phyloP scores from a whole-genome alignment of 1,284 basidiomycete species.

The Rhizopogon parksii region DNA sequence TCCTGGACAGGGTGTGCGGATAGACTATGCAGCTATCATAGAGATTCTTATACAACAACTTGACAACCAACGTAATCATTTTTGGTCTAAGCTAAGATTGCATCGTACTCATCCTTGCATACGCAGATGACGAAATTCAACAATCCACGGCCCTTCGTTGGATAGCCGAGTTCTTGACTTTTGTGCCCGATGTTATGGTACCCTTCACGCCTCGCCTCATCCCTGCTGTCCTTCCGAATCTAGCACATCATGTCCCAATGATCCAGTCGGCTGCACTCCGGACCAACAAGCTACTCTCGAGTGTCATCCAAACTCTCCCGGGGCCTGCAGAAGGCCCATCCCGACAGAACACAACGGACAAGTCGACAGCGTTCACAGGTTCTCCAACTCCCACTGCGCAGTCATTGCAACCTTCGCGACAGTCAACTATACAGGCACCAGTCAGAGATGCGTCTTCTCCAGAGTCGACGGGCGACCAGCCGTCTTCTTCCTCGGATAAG shows the following conservation, averaged over 20 bases:
- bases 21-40: slow-evolving; percentile 89
- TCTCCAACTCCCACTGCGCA: slow-evolving; percentile 48
- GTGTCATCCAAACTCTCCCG: slow-evolving; percentile 82
- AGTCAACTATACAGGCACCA: slow-evolving; percentile 35
- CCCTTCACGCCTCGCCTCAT: slow-evolving; percentile 93
- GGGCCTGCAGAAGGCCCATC: slow-evolving; percentile 50
- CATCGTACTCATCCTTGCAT: slow-evolving; percentile 8
- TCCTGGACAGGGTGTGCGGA: slow-evolving; percentile 87
- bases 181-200: slow-evolving; percentile 88
- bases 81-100: not conserved
- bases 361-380: slow-evolving; percentile 30
- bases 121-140: slow-evolving; percentile 79
- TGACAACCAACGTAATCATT: slow-evolving; percentile 70
- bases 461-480: slow-evolving; percentile 33
- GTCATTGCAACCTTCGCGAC: slow-evolving; percentile 37
- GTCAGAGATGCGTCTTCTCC: slow-evolving; percentile 38
- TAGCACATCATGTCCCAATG: slow-evolving; percentile 86
- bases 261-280: slow-evolving; percentile 84
- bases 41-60: slow-evolving; percentile 93
- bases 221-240: slow-evolving; percentile 86
- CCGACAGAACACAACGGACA: slow-evolving; percentile 33
- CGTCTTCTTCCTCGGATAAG: slow-evolving; percentile 18
- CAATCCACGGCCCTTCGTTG: slow-evolving; percentile 86
- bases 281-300: slow-evolving; percentile 81
- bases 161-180: slow-evolving; percentile 87